These are phyloP conservation scores for Maudiozyma humilis DNA, from an alignment of 1,139 yeast genomes.

Conservation along the genomic window DNA sequence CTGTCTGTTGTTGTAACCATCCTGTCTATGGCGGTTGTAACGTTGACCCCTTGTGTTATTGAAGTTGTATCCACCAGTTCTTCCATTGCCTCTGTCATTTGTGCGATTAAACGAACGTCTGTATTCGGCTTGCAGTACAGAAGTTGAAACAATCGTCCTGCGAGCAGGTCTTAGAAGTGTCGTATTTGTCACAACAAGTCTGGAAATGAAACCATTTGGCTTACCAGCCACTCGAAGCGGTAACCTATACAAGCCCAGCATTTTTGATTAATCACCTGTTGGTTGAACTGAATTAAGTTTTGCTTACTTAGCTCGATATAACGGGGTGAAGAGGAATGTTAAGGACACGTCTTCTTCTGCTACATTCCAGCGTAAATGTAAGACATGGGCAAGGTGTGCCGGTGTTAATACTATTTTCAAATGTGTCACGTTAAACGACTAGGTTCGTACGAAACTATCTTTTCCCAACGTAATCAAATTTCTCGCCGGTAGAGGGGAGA, in stretches of 20 bases:
- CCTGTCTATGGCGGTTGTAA: conserved; percentile 1
- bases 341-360: too few species aligned
- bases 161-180: neutral
- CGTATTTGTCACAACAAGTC: neutral
- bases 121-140: neutral
- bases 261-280: neutral
- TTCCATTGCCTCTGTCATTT: conserved; percentile 2
- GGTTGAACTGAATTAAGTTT: too few species aligned
- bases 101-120: neutral
- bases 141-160: neutral
- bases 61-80: conserved; percentile 3
- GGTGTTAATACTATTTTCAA: too few species aligned
- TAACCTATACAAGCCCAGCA: conserved; percentile 1
- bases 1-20: conserved; percentile 1
- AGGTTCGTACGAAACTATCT: too few species aligned
- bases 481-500: too few species aligned
- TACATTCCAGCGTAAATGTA: too few species aligned
- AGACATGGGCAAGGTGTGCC: too few species aligned
- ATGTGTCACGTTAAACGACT: too few species aligned
- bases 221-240: neutral
- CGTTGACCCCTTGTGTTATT: conserved; percentile 1
- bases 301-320: too few species aligned
- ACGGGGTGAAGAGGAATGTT: too few species aligned
- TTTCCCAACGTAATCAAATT: too few species aligned
- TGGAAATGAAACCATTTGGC: neutral